Base-by-base conservation (phyloP, 192 early-diverging fungal genomes). In the Backusella sp. region DNA sequence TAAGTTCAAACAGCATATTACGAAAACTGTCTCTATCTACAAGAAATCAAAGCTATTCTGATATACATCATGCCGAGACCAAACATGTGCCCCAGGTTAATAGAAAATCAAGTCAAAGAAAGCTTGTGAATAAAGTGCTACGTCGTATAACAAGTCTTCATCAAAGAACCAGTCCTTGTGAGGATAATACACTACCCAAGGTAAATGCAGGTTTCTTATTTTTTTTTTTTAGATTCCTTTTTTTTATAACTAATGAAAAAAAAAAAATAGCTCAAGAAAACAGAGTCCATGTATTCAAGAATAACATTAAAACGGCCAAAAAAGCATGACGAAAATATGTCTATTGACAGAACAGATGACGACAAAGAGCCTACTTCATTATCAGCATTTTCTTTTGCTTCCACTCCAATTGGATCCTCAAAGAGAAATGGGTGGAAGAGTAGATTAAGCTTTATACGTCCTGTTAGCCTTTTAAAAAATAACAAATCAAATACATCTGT, bases 371-470 rank as follows among this genome's bases (percentile, higher is more conserved):
- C 15, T 23, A 11, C 8, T 41, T 69, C 68, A 4, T 41, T 39
- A 69, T 62, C 68, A 39, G 23, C 68, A 9, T 69, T 69, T 41
- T 69, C 68, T 23, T 69, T 37, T 37, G 68, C 68, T 37, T 69
- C 68, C 34, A 69, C 68, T 6, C 68, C 37, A 3, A 35, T 12
- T 37, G 34, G 12, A 37, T 41, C 19, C n/a, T 19, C 36, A 19
- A 69, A 41, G 68, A 69, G 4, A 39, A 39, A 35, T 19, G 36
- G 36, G 11, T 69, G 68, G 68, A 69, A 69, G 56, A 26, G 11
- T 28, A 62, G 23, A 62, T 12, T 62, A 69, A 41, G 34, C 19
- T 69, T 69, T 23, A 69, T 39, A 69, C 68, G 68, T 12, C 36
- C 68, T 69, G 37, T 37, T 41, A 28, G 68, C 35, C 36, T 69